Conservation (phyloP, 345 rosid genomes). For the Lepidium didymum region DNA sequence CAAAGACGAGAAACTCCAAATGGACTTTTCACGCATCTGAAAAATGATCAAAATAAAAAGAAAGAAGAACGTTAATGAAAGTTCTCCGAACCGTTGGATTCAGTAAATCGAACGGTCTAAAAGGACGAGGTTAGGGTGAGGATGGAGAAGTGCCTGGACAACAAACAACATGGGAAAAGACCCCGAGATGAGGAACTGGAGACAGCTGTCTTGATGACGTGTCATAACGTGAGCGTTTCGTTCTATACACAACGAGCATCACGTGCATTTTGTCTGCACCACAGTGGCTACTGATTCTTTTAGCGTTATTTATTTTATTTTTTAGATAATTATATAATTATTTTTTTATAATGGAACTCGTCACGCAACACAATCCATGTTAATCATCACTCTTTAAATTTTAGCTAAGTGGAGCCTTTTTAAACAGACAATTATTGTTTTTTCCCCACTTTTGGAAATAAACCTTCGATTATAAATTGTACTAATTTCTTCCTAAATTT, state of each 20-base stretch:
- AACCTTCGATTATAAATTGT: too few relatives aligned
- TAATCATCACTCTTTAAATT: not conserved
- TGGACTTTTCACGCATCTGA: not conserved
- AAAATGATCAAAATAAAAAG: not conserved
- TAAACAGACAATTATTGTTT: not conserved
- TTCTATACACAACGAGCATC: constrained; percentile 20
- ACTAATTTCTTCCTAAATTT: too few relatives aligned
- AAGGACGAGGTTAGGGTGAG: not conserved
- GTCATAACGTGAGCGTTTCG: constrained; percentile 8
- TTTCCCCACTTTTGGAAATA: not conserved
- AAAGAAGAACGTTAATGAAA: not conserved
- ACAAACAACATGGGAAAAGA: constrained; percentile 18
- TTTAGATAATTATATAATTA: not conserved
- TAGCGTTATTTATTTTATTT: constrained; percentile 5
- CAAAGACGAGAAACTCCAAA: not conserved
- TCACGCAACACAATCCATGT: not conserved
- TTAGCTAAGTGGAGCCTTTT: not conserved
- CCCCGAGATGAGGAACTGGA: constrained; percentile 24
- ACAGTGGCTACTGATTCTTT: constrained; percentile 3
- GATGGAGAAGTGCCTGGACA: not conserved
- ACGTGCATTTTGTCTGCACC: constrained; percentile 28
- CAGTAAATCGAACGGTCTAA: not conserved
- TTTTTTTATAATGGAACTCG: not conserved
- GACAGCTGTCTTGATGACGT: constrained; percentile 25
- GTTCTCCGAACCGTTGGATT: constrained; percentile 3